phyloP scores from a whole-genome alignment of 2,329 filamentous ascomycete species.

The Alternaria sp. region DNA sequence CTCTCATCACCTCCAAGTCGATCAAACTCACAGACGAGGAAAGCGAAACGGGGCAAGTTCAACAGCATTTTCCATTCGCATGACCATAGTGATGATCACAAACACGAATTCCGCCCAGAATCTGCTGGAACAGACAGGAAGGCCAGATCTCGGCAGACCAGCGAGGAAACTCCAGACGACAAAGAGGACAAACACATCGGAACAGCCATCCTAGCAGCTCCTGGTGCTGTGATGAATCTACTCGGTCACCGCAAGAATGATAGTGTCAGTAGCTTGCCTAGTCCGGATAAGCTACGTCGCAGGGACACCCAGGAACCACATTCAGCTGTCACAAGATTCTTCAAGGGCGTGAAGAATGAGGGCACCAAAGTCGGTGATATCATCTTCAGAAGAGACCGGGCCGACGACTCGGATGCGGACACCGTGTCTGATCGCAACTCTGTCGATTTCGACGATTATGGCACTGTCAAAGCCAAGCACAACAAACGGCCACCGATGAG shows the following conservation, averaged over 20 bases:
- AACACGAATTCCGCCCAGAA: constrained; percentile 25
- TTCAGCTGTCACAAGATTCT: constrained; percentile 72
- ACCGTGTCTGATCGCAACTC: constrained; percentile 55
- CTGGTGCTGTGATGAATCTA: constrained; percentile 41
- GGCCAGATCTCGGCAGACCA: constrained; percentile 34
- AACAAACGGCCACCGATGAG: constrained; percentile 38
- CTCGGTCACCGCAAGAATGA: constrained; percentile 47
- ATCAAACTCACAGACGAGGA: constrained; percentile 37
- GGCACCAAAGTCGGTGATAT: constrained; percentile 67
- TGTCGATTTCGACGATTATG: constrained; percentile 41
- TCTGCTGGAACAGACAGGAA: constrained; percentile 32
- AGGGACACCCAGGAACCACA: constrained; percentile 52
- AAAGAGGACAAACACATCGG: constrained; percentile 39
- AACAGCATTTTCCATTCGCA: constrained; percentile 52
- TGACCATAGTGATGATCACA: constrained; percentile 42
- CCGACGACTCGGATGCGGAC: constrained; percentile 53
- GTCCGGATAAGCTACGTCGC: constrained; percentile 33
- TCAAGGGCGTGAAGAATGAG: constrained; percentile 76
- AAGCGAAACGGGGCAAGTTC: constrained; percentile 47
- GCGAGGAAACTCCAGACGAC: constrained; percentile 40
- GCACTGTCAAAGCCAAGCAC: constrained; percentile 11
- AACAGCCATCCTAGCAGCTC: constrained; percentile 39
- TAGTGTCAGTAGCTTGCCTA: constrained; percentile 43
- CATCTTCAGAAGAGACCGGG: constrained; percentile 64
- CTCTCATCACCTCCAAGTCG: constrained; percentile 47